Evolutionary conservation across 2,329 filamentous ascomycete species (phyloP).

Genomic region (Trichoderma aggressivum): DNA sequence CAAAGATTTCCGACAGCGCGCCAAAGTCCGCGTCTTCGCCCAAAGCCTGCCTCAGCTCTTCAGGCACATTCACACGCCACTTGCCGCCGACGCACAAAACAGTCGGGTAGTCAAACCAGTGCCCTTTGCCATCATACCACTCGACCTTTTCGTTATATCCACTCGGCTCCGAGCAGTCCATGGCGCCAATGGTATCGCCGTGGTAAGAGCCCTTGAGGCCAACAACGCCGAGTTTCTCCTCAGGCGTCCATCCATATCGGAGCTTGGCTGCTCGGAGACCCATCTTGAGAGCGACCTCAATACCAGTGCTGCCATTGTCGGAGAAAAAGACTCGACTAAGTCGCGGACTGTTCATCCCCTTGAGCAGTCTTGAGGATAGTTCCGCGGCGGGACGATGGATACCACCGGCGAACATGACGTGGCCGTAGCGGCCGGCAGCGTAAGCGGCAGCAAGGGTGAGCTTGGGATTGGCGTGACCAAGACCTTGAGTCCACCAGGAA

Average conservation of each 20-base stretch:
- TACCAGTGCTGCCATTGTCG: constrained; percentile 79
- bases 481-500: constrained; percentile 88
- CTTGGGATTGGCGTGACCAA: constrained; percentile 72
- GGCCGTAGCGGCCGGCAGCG: constrained; percentile 78
- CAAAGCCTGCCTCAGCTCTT: constrained; percentile 44
- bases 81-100: constrained; percentile 63
- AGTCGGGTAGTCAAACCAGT: constrained; percentile 77
- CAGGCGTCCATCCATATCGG: constrained; percentile 63
- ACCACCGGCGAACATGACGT: constrained; percentile 81
- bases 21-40: constrained; percentile 43
- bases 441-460: constrained; percentile 74
- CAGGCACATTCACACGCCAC: constrained; percentile 62
- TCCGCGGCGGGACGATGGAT: constrained; percentile 74
- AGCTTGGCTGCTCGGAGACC: constrained; percentile 64
- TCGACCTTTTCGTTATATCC: constrained; percentile 79
- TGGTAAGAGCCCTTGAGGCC: constrained; percentile 81
- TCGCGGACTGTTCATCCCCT: constrained; percentile 59
- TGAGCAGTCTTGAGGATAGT: constrained; percentile 63
- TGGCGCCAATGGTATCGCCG: constrained; percentile 82
- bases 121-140: constrained; percentile 76
- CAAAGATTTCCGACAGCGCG: constrained; percentile 57
- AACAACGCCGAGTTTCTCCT: constrained; percentile 61
- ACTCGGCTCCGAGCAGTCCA: constrained; percentile 78
- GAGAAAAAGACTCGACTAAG: constrained; percentile 74
- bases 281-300: constrained; percentile 86